Evolutionary conservation across 305 asterid species (phyloP), one percentile per base, ranked within the genome.

Genomic region (Plantago lanceolata): DNA sequence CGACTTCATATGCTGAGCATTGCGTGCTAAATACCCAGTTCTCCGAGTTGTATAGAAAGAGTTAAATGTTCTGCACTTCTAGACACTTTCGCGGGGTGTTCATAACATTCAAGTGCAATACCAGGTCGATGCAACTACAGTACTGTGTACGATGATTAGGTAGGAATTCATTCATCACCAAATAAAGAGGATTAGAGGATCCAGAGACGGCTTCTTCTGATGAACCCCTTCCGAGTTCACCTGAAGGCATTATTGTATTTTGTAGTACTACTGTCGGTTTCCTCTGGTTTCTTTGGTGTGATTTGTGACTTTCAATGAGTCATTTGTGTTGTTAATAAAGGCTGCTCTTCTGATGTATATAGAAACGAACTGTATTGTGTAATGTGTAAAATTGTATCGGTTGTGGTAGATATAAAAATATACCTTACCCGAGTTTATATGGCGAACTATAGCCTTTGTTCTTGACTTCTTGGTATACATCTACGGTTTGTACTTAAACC

Each of bases 181-280:
- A 8, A 19, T 3, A 7, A 33, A 31, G 49, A 14, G 57, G 57
- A 57, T 13, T 8, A 31, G 49, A 14, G 57, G 57, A 57, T 13
- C 16, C 19, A 12, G 19, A 55, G 43, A 56, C 17, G 48, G 63
- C 48, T 57, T 57, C 48, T 57, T 57, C 35, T 3, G 1, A 18
- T 57, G 62, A 57, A 33, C 24, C 28, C 48, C 47, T 33, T 11
- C 24, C 15, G 45, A 56, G 60, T 56, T 56, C 43, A 18, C 21
- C 62, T 57, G 37, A 29, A 57, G 15, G 47, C 26, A 31, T 12
- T 8, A 57, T n/a, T n/a, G 61, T 31, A 18, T 57, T 26, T 20
- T 8, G 21, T 19, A 1, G n/a, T 49, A 8, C 12, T 50, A 15
- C 8, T 19, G 11, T 17, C 14, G 2, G 24, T 19, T 18, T 51